Percentiles rank a stretch among this genome's conserved stretches.
phyloP scores from a whole-genome alignment of 176 grass and related monocot species.

The Raddia distichophylla region DNA sequence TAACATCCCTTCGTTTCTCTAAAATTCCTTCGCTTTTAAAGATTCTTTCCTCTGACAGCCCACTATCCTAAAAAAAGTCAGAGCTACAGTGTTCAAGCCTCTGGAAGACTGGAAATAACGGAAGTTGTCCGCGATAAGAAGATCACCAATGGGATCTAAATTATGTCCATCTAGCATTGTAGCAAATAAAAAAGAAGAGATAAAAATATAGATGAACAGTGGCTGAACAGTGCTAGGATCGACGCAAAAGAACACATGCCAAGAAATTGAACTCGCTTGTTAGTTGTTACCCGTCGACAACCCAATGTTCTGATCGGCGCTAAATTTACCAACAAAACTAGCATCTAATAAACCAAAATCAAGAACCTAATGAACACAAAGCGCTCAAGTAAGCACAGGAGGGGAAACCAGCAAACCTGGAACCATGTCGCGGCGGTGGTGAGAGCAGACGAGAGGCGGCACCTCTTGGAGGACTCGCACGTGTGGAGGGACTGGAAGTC shows the following conservation, averaged over 20 bases:
- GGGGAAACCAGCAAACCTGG: slow-evolving; percentile 34
- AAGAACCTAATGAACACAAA: neutral
- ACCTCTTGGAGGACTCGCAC: slow-evolving; percentile 47
- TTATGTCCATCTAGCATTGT: too few species aligned
- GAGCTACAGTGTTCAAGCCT: too few species aligned
- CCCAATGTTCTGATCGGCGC: neutral
- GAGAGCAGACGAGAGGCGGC: slow-evolving; percentile 51
- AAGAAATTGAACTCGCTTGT: neutral
- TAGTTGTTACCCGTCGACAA: neutral
- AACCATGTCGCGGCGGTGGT: slow-evolving; percentile 44
- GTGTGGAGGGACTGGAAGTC: slow-evolving; percentile 67
- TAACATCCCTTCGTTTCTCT: too few species aligned
- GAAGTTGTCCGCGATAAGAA: too few species aligned
- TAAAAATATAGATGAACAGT: too few species aligned
- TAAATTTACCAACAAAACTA: neutral
- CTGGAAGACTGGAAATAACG: too few species aligned
- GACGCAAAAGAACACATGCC: neutral
- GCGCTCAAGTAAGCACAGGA: neutral
- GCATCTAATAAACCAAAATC: neutral
- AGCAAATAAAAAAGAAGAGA: too few species aligned
- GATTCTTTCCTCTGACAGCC: too few species aligned
- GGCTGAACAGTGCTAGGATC: too few species aligned
- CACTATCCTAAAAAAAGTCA: too few species aligned
- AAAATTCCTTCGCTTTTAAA: too few species aligned
- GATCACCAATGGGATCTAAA: too few species aligned